Evolutionary conservation across 176 grass and related monocot genomes (phyloP).

Genomic region (Olyra latifolia): DNA sequence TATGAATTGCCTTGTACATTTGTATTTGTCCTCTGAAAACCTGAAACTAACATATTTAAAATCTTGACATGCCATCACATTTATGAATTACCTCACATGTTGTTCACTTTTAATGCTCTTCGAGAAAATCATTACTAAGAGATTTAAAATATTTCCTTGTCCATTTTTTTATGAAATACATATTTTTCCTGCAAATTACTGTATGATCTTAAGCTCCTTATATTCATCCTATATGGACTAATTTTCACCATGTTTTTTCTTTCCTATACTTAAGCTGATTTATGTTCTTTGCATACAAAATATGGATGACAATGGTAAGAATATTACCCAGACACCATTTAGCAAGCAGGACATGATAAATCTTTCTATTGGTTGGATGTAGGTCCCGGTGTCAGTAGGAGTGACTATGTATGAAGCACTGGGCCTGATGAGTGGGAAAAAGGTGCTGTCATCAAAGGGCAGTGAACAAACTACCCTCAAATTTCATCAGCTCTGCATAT

Average conservation of each 20-base stretch:
- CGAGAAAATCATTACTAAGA: not conserved
- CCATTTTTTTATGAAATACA: not conserved
- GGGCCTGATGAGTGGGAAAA: too few relatives aligned
- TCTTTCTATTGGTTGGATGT: conserved; percentile 23
- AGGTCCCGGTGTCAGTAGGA: conserved; percentile 81
- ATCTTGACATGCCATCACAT: not conserved
- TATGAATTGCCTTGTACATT: not conserved
- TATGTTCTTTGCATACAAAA: conserved; percentile 17
- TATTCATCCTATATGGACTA: not conserved
- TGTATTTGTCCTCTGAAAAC: not conserved
- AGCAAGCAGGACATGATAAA: conserved; percentile 20
- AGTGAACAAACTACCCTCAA: conserved; percentile 47
- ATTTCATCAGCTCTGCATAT: conserved; percentile 59
- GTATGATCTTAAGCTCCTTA: not conserved
- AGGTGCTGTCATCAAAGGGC: conserved; percentile 74
- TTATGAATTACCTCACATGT: not conserved
- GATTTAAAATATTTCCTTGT: not conserved
- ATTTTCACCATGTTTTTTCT: not conserved
- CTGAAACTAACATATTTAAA: too few relatives aligned
- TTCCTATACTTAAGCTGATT: not conserved
- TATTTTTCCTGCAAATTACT: not conserved
- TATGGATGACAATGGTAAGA: not conserved
- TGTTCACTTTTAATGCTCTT: not conserved
- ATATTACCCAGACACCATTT: not conserved
- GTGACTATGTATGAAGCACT: too few relatives aligned